Evolutionary conservation across 257 asterid genomes (phyloP), one percentile per base, ranked within the genome.

Genomic region (Catharanthus roseus): DNA sequence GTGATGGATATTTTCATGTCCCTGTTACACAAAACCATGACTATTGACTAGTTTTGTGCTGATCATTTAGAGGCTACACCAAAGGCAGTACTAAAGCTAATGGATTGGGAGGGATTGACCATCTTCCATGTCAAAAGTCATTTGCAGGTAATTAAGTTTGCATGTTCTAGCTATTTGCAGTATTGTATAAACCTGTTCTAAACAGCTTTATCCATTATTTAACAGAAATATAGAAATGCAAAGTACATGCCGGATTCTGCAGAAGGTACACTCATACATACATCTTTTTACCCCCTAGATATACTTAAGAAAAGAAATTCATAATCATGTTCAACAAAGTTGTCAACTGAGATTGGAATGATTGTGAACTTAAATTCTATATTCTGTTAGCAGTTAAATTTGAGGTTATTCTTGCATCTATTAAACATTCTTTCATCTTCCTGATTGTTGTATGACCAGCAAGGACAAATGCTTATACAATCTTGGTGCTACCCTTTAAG

Each of bases 51-150:
- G 47, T 62, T 65, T 65, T 1, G 28, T 65, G 24, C 68, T 74
- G 45, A 6, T 77, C 73, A 51, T 28, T 60, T 74, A 93, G 98
- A 86, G 85, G 97, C 98, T 57, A 93, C 98, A 39, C 98, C 98
- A 10, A 93, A 93, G 84, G 92, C 90, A 24, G 86, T 93, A 73
- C 87, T 93, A 10, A 93, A 77, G 85, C 74, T 93, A 80, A 93
- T 93, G 98, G 92, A 85, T 24, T 72, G 88, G 50, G 96, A 89
- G 58, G 89, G 97, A 34, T 85, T 93, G 55, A 91, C 97, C 47
- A 91, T 93, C 71, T 87, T 87, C 78, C 98, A 93, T 81, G 92
- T 93, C 71, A 93, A 93, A 79, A 91, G 97, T 84, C 98, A 93
- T 85, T 78, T 93, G 76, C 98, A 93, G 96, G 98, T 92, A 71